These are phyloP conservation scores for Neurospora pannonica DNA, from an alignment of 495 filamentous ascomycete species.

Conservation along the genomic window DNA sequence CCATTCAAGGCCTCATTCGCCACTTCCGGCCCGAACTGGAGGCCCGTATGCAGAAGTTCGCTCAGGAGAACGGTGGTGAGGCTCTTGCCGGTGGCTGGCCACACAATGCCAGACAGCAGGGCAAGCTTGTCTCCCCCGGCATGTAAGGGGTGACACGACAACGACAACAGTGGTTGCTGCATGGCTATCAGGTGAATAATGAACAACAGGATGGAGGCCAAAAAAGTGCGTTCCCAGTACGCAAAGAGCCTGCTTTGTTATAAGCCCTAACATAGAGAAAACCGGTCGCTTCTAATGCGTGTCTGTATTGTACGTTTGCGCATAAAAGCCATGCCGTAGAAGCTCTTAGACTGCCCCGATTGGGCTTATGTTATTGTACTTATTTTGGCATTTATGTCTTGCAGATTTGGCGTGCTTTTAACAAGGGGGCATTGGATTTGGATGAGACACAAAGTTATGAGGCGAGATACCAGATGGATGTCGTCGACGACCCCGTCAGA, in stretches of 20 bases:
- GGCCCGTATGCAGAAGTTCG: slow-evolving; percentile 70
- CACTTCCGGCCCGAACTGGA: slow-evolving; percentile 96
- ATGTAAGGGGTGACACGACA: slow-evolving; percentile 40
- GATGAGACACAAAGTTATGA: neutral
- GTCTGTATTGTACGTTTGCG: slow-evolving; percentile 3
- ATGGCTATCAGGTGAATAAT: neutral
- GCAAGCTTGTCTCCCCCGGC: slow-evolving; percentile 79
- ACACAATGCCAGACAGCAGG: slow-evolving; percentile 63
- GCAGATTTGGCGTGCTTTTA: neutral
- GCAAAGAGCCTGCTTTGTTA: neutral
- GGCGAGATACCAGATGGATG: neutral
- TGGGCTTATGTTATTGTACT: slow-evolving; percentile 4
- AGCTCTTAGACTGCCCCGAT: neutral
- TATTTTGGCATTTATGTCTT: neutral
- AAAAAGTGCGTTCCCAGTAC: neutral
- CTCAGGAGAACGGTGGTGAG: slow-evolving; percentile 55
- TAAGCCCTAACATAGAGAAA: neutral
- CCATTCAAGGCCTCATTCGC: slow-evolving; percentile 92
- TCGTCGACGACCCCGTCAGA: neutral
- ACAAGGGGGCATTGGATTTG: neutral
- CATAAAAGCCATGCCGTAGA: slow-evolving; percentile 1
- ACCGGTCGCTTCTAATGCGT: neutral
- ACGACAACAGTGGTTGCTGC: neutral
- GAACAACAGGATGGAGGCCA: neutral
- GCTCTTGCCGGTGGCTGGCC: slow-evolving; percentile 83